phyloP scores from a whole-genome alignment of 202 grass and related monocot species.

The Zizania palustris region DNA sequence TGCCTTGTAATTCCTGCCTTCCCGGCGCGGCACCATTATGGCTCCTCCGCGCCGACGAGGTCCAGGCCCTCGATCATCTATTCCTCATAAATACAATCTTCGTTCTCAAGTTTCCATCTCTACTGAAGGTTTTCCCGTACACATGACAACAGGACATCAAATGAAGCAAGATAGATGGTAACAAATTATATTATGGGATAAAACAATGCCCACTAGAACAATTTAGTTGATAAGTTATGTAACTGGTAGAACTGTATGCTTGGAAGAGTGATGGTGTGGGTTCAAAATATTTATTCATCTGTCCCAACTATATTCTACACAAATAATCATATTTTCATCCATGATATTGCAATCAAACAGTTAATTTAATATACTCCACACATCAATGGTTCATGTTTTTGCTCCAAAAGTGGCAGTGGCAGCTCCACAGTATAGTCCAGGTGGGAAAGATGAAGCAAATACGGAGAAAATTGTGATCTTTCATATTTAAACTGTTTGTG shows the following conservation, averaged over 20 bases:
- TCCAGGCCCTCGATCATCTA: no score
- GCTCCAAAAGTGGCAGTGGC: background rate
- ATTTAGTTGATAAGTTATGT: slow-evolving; percentile 1
- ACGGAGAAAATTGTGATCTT: no score
- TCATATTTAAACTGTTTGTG: no score
- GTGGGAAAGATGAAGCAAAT: no score
- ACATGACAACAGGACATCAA: background rate
- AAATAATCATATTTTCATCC: slow-evolving; percentile 7
- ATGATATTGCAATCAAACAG: background rate
- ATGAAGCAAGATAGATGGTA: background rate
- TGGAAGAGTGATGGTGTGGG: background rate
- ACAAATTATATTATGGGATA: background rate
- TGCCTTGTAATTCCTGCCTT: no score
- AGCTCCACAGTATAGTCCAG: no score
- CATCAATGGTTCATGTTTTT: background rate
- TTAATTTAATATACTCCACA: background rate
- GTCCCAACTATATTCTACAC: background rate
- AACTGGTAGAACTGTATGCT: background rate
- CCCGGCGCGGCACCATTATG: no score
- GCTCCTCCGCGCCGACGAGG: no score
- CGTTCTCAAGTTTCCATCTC: no score
- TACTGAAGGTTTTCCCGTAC: no score
- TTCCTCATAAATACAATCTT: no score
- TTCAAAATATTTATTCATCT: background rate
- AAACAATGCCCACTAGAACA: background rate